Evolutionary conservation across 208 protist species (phyloP), one percentile per base, ranked within the genome.

Genomic region (Crithidia fasciculata): DNA sequence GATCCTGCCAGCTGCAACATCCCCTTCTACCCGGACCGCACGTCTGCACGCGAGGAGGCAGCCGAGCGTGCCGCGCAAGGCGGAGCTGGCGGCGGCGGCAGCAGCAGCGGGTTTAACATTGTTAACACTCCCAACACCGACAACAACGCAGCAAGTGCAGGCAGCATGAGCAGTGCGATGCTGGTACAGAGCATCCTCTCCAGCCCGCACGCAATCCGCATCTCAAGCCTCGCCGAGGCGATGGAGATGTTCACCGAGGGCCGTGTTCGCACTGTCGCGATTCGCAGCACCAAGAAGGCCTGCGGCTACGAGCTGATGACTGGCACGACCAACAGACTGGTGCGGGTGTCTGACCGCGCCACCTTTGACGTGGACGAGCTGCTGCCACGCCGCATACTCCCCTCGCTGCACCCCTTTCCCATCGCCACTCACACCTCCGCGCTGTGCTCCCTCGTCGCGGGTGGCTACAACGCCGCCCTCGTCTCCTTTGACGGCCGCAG

Each of bases 241-340:
- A 5, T 66, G 12, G 64, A 55, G n/a, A 69, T 65, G 63, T 83
- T 83, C 54, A 37, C 15, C 44, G 79, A 84, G 47, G 43, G 74
- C 43, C 79, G 69, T 4, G 57, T 84, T n/a, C 74, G 77, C 56
- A 67, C 56, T 2, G 79, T 84, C 40, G 73, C 79, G 43, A 66
- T 71, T 15, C 39, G 64, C 60, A 58, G 47, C 36, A 39, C 65
- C 43, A 60, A 55, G 50, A 45, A 36, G 52, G 52, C 16, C 47
- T 72, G 63, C 56, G 69, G 67, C 45, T 73, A 72, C 53, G 60
- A 69, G 37, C 50, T 68, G 53, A 52, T 73, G 6, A 45, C 59
- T 39, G 55, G 59, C n/a, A 67, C 53, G 18, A 13, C 13, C 59
- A 39, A 12, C 61, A 54, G 40, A 0, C 61, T 60, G 13, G 28